Conservation (phyloP, 345 rosid genomes). For the Lepidium africanum region DNA sequence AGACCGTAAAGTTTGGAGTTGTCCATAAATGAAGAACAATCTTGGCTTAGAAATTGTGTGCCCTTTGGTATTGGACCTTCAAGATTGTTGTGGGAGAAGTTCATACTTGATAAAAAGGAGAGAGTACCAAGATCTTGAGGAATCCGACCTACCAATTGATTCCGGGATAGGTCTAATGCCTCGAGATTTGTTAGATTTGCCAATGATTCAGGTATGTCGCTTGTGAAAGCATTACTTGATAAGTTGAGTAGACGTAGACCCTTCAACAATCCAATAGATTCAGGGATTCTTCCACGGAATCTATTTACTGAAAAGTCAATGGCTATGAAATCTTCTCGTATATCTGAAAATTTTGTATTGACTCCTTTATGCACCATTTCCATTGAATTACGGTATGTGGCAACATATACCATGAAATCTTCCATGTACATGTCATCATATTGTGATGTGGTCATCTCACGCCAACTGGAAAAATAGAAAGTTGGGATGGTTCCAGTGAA, state of each 20-base stretch:
- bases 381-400: background rate
- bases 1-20: background rate
- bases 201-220: background rate
- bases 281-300: background rate
- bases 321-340: background rate
- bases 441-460: background rate
- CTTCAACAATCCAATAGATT: background rate
- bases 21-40: background rate
- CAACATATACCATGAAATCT: background rate
- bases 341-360: background rate
- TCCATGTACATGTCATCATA: background rate
- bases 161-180: background rate
- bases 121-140: background rate
- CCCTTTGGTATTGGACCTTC: background rate
- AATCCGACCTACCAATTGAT: background rate
- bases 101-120: background rate
- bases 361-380: background rate
- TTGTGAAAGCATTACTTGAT: background rate
- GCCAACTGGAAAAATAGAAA: background rate
- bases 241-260: background rate
- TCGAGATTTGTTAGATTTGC: background rate
- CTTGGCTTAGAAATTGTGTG: background rate
- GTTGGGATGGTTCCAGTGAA: constrained; percentile 2
- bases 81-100: background rate
- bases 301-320: background rate